Evolutionary conservation across 148 eudicot genomes (phyloP).

Genomic region (Pharnaceum exiguum): DNA sequence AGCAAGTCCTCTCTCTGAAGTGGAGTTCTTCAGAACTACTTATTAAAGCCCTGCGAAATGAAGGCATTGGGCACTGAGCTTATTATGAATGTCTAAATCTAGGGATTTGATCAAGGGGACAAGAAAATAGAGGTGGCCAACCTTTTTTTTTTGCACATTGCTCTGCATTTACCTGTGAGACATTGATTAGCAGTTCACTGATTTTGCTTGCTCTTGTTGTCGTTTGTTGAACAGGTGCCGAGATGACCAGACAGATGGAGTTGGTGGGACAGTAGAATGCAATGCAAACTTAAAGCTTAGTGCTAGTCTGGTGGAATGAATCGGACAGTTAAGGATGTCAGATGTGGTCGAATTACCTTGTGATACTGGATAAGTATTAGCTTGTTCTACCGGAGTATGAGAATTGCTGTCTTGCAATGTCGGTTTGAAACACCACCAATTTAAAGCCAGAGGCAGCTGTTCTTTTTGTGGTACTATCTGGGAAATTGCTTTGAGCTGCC

Average conservation of each 20-base stretch:
- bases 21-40: too few species aligned
- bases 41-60: too few species aligned
- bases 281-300: conserved; percentile 18
- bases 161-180: not conserved
- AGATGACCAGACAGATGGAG: conserved; percentile 23
- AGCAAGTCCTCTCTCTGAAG: too few species aligned
- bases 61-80: too few species aligned
- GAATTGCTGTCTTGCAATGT: conserved; percentile 1
- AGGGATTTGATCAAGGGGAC: not conserved
- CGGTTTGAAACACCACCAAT: conserved; percentile 13
- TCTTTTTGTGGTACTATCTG: conserved; percentile 7
- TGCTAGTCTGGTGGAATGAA: conserved; percentile 21
- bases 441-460: conserved; percentile 13
- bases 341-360: conserved; percentile 12
- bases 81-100: too few species aligned
- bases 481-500: conserved; percentile 11
- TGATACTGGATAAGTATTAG: conserved; percentile 13
- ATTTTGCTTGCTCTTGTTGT: not conserved
- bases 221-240: conserved; percentile 21
- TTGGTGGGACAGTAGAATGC: conserved; percentile 11
- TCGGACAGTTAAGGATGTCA: conserved; percentile 5
- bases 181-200: not conserved
- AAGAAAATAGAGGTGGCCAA: too few species aligned
- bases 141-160: not conserved
- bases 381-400: conserved; percentile 15